Base-by-base conservation (phyloP, 371 early-diverging fungal genomes). In the Apophysomyces trapeziformis region DNA sequence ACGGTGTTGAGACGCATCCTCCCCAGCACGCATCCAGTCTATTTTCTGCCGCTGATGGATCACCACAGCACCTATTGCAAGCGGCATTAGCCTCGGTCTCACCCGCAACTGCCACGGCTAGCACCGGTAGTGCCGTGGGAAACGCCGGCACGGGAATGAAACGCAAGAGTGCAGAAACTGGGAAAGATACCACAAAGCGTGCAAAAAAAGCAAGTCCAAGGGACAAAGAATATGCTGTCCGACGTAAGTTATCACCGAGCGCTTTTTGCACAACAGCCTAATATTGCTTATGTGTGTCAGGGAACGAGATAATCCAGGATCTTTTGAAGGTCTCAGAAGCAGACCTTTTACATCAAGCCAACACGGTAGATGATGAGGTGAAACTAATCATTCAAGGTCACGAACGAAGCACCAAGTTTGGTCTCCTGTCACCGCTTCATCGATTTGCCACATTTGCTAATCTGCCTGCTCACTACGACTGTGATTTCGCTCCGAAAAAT, bases 401-500 rank as follows among this genome's bases (percentile, higher is more conserved):
- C 18, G 70, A 77, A 65, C 46, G 74, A 0, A 72, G 72, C 16
- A 72, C 79, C n/a, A 73, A 72, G 47, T 64, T 72, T 62, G 78
- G 78, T 14, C 58, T 66, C 1, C 41, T 78, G 8, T 67, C 76
- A 3, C 80, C 83, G 32, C 63, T 80, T 35, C 74, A 76, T 41
- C 78, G 80, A 36, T 80, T 83, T 59, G 72, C 80, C 5, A 75
- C 76, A 1, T 77, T 79, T 68, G 83, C 83, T 39, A 83, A 83
- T 38, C 45, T 78, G 26, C 69, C 77, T n/a, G 79, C 83, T 3
- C 83, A 83, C 38, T 77, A 70, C 54, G 83, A 83, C 45, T 75
- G 79, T 45, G 83, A 83, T 44, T 83, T 80, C 63, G 83, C 83
- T 1, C 83, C 83, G 35, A 78, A 78, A 44, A 83, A 83, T 59